Conservation (phyloP, 2,329 filamentous ascomycete species). For the Biscogniauxia mediterranea region DNA sequence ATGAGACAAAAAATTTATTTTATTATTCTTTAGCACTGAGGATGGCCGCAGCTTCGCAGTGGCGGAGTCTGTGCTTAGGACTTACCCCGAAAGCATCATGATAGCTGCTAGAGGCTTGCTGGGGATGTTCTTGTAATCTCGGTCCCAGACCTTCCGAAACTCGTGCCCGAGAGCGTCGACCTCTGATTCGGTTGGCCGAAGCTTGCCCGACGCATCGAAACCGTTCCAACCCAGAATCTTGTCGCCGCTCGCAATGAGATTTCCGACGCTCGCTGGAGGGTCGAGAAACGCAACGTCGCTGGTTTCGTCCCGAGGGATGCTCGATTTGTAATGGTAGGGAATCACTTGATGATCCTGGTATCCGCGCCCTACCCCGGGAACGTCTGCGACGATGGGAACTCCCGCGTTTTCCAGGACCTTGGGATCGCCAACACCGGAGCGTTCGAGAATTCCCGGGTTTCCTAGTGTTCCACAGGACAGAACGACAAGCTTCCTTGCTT, state of each 20-base stretch:
- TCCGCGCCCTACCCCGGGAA: conserved; percentile 45
- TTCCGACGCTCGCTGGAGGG: conserved; percentile 2
- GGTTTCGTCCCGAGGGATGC: conserved; percentile 15
- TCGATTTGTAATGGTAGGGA: conserved; percentile 43
- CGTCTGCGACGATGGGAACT: conserved; percentile 35
- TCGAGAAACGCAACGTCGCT: conserved; percentile 10
- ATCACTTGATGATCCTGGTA: conserved; percentile 51
- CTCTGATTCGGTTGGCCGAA: conserved; percentile 21
- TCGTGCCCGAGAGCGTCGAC: conserved; percentile 19
- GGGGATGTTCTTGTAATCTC: conserved; percentile 17
- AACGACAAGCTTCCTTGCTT: conserved; percentile 47
- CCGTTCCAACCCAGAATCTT: conserved; percentile 22
- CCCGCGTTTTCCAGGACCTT: conserved; percentile 41
- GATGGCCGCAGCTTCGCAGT: no score
- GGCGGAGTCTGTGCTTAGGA: no score
- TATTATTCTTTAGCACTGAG: neutral
- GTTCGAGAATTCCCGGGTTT: conserved; percentile 47
- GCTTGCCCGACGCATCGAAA: conserved; percentile 15
- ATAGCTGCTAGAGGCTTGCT: conserved; percentile 20
- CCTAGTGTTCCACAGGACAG: conserved; percentile 39
- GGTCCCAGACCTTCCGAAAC: conserved; percentile 20
- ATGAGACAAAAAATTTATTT: no score
- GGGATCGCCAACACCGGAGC: conserved; percentile 48
- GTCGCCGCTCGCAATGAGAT: conserved; percentile 15
- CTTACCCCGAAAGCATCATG: conserved; percentile 3